Base-by-base conservation (phyloP, 805 yeast species). In the Yarrowia sp. region DNA sequence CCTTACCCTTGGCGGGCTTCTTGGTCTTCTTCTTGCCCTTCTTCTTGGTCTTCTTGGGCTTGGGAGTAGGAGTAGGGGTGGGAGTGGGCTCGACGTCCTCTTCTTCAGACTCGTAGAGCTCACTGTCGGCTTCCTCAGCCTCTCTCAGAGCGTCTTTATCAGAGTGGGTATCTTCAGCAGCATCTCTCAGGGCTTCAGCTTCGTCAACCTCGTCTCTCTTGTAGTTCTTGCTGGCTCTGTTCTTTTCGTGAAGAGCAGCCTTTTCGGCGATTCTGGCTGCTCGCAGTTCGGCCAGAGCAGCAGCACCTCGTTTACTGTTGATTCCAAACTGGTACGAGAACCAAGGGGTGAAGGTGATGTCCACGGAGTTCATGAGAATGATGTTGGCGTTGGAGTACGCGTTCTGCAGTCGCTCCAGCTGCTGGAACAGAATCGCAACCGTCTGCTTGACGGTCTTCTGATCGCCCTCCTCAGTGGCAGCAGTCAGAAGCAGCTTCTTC, bases 281-380 rank as follows among this genome's bases (percentile, higher is more conserved):
- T 17, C 64, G 40, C 9, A 58, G 33, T 6, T 58, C 64, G 7
- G 64, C 64, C 50, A 58, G 33, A 6, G 64, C 64, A 7, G 40
- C 40, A 2, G 50, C 50, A 2, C 64, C 64, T 14, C 64, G 39
- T 33, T 43, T 58, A 40, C 30, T 15, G 50, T 58, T 58, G 50
- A 58, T 40, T 12, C 64, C 64, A 58, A 58, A 58, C 64, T 58
- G 64, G 64, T 58, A 58, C 50, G 64, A 58, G 50, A 58, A 58
- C 64, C 64, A 58, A 4, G 64, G 64, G 0, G 64, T 58, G 42
- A 13, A 24, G 33, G 64, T 42, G 40, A 58, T 42, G 33, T 58
- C 64, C n/a, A 58, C 50, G 9, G 64, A 42, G 64, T 58, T 58
- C 64, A 58, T 58, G 50, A 58, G 50, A 33, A 58, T 43, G 17